Conservation (phyloP, 2,329 filamentous ascomycete genomes). For the Periconia sp. region DNA sequence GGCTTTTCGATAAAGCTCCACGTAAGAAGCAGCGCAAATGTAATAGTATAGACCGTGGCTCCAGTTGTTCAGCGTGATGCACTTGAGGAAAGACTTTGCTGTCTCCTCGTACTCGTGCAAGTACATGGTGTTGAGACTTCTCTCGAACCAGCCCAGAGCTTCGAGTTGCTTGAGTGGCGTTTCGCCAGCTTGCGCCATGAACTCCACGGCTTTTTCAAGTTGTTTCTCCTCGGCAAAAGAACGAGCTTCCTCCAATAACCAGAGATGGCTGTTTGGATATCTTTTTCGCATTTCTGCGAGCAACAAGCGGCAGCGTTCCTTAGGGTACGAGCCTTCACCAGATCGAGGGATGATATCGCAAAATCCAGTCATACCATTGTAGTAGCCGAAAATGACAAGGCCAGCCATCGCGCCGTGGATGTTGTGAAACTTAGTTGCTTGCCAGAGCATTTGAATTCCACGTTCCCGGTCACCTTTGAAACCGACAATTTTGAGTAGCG, state of each 20-base stretch:
- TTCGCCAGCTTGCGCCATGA: slow-evolving; percentile 61
- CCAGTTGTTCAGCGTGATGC: slow-evolving; percentile 70
- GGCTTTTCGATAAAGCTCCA: slow-evolving; percentile 76
- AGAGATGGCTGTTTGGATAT: slow-evolving; percentile 81
- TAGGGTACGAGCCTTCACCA: slow-evolving; percentile 66
- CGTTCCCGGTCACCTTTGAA: slow-evolving; percentile 86
- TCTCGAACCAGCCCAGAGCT: slow-evolving; percentile 83
- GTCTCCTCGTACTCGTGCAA: slow-evolving; percentile 75
- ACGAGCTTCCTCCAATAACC: slow-evolving; percentile 85
- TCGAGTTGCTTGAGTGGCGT: slow-evolving; percentile 86
- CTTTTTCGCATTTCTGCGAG: slow-evolving; percentile 72
- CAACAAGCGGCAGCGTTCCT: slow-evolving; percentile 65
- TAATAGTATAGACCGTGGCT: slow-evolving; percentile 88
- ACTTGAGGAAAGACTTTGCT: slow-evolving; percentile 69
- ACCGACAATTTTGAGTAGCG: slow-evolving; percentile 82
- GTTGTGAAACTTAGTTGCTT: slow-evolving; percentile 80
- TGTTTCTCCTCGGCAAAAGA: slow-evolving; percentile 69
- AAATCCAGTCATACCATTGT: slow-evolving; percentile 82
- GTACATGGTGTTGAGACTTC: slow-evolving; percentile 76
- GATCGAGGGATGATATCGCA: slow-evolving; percentile 80
- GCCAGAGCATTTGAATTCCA: slow-evolving; percentile 86
- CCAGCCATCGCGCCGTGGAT: slow-evolving; percentile 91
- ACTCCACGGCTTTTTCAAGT: slow-evolving; percentile 66
- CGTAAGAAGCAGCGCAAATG: slow-evolving; percentile 74
- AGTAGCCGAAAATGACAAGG: slow-evolving; percentile 79